A percentile compares a stretch with the other conserved stretches of the same genome.
These are phyloP conservation scores for Talaromyces sp. DNA, from an alignment of 2,329 filamentous ascomycete genomes.

Conservation along the genomic window DNA sequence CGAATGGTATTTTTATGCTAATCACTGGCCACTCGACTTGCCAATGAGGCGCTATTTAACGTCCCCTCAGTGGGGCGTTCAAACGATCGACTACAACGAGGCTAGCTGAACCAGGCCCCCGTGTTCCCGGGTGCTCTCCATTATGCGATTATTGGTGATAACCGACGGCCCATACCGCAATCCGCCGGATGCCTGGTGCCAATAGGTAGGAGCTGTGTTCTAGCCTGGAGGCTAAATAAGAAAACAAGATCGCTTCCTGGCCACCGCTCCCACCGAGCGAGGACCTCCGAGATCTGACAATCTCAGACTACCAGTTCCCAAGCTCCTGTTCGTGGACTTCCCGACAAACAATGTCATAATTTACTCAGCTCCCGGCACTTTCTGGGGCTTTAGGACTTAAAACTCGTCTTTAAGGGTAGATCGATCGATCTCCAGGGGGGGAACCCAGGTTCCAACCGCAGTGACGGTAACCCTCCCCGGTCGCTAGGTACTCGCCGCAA, in stretches of 20 bases:
- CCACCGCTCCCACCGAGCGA: slow-evolving; percentile 8
- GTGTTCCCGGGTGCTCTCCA: background rate
- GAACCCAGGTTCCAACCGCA: background rate
- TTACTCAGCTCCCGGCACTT: background rate
- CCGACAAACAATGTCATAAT: slow-evolving; percentile 7
- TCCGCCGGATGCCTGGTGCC: background rate
- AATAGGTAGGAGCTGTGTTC: background rate
- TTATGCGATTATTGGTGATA: background rate
- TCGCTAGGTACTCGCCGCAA: slow-evolving; percentile 13
- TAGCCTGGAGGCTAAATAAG: slow-evolving; percentile 13
- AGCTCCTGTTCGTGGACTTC: slow-evolving; percentile 11
- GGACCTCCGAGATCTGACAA: slow-evolving; percentile 18
- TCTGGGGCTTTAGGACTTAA: background rate
- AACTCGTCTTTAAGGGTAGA: slow-evolving; percentile 4
- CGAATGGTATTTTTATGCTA: background rate
- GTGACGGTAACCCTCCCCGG: slow-evolving; percentile 12
- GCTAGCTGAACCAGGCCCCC: slow-evolving; percentile 16
- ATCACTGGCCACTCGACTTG: background rate
- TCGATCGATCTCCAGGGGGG: background rate
- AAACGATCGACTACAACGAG: slow-evolving; percentile 16
- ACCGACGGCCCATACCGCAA: background rate
- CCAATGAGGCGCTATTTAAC: slow-evolving; percentile 1
- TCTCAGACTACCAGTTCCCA: slow-evolving; percentile 11
- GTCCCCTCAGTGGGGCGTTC: slow-evolving; percentile 10
- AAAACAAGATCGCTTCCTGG: slow-evolving; percentile 10